Conservation (phyloP, 495 filamentous ascomycete species). For the Hypomontagnella submonticulosa region DNA sequence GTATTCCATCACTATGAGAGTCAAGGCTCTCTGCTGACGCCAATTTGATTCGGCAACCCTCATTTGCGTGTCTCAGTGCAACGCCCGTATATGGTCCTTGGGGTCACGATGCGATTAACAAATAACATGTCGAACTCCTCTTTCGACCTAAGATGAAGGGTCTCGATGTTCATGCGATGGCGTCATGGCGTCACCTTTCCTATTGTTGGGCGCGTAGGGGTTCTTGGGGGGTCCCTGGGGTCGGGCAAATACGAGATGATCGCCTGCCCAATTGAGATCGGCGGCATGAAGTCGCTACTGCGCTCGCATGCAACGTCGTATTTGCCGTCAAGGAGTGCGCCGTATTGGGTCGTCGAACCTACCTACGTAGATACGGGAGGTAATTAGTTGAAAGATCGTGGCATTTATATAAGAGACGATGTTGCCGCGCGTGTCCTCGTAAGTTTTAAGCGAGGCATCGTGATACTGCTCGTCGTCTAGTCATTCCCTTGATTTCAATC, state of each 20-base stretch:
- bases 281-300: slow-evolving; percentile 2
- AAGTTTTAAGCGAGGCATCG: no score
- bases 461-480: no score
- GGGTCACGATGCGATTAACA: slow-evolving; percentile 7
- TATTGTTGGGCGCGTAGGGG: slow-evolving; percentile 16
- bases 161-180: slow-evolving; percentile 20
- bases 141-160: slow-evolving; percentile 25
- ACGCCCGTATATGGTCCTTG: background rate
- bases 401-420: background rate
- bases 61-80: slow-evolving; percentile 20
- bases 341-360: slow-evolving; percentile 25
- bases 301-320: slow-evolving; percentile 30
- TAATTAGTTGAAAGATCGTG: background rate
- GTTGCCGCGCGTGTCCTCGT: no score
- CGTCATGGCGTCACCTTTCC: slow-evolving; percentile 36
- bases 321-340: slow-evolving; percentile 7
- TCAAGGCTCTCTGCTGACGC: no score
- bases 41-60: slow-evolving; percentile 2
- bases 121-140: slow-evolving; percentile 7
- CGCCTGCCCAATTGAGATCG: slow-evolving; percentile 26
- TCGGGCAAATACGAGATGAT: slow-evolving; percentile 38
- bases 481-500: no score
- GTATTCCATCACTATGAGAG: no score
- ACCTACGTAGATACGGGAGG: background rate
- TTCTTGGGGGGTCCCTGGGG: background rate